A percentile compares a stretch with the other conserved stretches of the same genome.
Conservation (phyloP, 2,329 filamentous ascomycete genomes). For the Fusarium miscanthi region DNA sequence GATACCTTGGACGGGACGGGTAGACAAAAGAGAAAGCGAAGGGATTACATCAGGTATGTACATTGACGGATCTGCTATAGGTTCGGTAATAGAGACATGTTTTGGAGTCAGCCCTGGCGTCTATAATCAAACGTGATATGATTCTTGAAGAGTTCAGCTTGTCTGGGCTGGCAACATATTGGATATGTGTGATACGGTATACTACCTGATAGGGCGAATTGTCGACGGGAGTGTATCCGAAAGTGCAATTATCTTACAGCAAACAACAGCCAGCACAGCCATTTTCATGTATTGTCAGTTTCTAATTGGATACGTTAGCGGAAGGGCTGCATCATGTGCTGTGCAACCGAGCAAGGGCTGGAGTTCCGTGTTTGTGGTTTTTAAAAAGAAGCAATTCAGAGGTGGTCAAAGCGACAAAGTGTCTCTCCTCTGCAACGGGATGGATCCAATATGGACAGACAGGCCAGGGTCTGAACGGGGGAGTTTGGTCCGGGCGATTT, state of each 20-base stretch:
- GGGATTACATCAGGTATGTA: background rate
- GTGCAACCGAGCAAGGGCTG: constrained; percentile 6
- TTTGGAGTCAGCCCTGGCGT: background rate
- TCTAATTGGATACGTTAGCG: constrained; percentile 5
- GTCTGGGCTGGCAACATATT: background rate
- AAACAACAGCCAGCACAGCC: constrained; percentile 1
- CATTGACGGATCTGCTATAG: background rate
- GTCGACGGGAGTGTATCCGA: background rate
- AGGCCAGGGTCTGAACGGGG: background rate
- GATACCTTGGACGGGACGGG: background rate
- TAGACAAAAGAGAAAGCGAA: constrained; percentile 19
- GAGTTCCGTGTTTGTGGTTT: background rate
- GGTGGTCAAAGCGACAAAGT: constrained; percentile 3
- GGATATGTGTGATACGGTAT: background rate
- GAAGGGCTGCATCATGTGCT: constrained; percentile 10
- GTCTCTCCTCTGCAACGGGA: background rate
- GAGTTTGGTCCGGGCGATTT: background rate
- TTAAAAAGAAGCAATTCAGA: constrained; percentile 9
- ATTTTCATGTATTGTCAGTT: background rate
- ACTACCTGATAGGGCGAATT: background rate
- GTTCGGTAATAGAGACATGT: background rate
- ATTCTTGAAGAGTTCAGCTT: background rate
- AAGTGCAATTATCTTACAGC: background rate
- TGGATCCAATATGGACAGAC: background rate
- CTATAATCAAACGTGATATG: background rate